phyloP scores from a whole-genome alignment of 75 land plant genomes.

The Sequoia sempervirens region DNA sequence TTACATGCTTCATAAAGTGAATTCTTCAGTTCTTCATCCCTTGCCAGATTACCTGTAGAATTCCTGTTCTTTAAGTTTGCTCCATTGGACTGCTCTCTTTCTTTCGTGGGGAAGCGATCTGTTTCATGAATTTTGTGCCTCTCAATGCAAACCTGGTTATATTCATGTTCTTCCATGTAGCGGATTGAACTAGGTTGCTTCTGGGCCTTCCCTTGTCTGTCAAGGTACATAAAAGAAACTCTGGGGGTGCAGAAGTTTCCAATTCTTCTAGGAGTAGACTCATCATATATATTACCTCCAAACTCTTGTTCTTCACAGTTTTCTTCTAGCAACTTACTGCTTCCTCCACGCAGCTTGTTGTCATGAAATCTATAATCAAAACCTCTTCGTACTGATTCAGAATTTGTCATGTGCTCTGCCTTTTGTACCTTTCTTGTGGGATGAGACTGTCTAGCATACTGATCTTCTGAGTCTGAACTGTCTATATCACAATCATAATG shows the following conservation, averaged over 20 bases:
- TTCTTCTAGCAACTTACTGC: background rate
- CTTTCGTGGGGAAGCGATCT: background rate
- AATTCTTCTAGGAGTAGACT: background rate
- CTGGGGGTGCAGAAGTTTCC: background rate
- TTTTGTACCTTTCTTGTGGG: background rate
- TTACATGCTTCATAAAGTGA: background rate
- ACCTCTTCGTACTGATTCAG: background rate
- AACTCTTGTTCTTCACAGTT: background rate
- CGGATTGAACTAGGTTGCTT: background rate
- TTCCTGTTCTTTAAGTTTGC: background rate
- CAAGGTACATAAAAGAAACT: background rate
- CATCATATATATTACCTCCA: background rate
- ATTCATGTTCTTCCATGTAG: background rate
- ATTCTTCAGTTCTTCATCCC: conserved; percentile 1
- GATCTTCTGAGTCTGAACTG: conserved; percentile 4
- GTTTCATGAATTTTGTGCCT: background rate
- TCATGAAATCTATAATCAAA: background rate
- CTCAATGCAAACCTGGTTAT: background rate
- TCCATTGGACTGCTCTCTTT: background rate
- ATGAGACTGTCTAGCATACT: background rate
- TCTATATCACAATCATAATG: conserved; percentile 1
- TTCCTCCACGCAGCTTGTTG: background rate
- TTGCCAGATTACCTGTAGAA: background rate
- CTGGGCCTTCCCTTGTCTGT: background rate
- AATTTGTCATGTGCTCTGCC: background rate